Evolutionary conservation across 2,329 filamentous ascomycete genomes (phyloP).

Genomic region (Dactylellina cionopaga): DNA sequence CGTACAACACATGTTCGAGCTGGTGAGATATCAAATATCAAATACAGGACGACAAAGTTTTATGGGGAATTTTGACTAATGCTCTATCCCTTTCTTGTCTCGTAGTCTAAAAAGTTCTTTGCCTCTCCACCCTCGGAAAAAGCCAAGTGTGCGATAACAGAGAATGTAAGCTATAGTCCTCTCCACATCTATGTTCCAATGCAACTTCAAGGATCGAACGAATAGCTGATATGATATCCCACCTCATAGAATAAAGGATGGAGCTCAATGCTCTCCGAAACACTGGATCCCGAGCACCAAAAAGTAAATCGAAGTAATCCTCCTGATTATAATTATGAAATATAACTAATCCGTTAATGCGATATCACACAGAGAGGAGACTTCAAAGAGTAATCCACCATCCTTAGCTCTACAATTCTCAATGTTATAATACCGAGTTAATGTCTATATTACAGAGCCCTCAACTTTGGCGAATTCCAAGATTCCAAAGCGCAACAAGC

Average conservation of each 20-base stretch:
- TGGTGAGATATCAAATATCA: constrained; percentile 66
- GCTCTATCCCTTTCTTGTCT: not conserved
- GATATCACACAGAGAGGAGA: constrained; percentile 72
- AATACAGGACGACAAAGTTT: no score
- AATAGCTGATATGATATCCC: not conserved
- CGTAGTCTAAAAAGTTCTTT: constrained; percentile 78
- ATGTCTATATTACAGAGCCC: constrained; percentile 70
- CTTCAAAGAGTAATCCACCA: constrained; percentile 78
- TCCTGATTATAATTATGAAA: no score
- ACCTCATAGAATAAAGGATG: constrained; percentile 79
- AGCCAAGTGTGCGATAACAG: constrained; percentile 76
- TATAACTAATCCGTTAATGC: no score
- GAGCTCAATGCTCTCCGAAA: constrained; percentile 87
- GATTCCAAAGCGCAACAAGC: constrained; percentile 77
- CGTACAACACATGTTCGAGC: constrained; percentile 76
- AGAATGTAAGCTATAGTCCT: constrained; percentile 64
- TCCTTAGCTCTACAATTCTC: not conserved
- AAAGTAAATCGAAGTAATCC: no score
- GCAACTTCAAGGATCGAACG: not conserved
- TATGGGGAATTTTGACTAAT: not conserved
- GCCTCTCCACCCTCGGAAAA: constrained; percentile 76
- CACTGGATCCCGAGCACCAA: constrained; percentile 83
- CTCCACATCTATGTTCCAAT: no score
- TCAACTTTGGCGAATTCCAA: constrained; percentile 87
- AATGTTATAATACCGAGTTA: not conserved